Conservation (phyloP, 805 yeast genomes). For the Clavispora fructus region DNA sequence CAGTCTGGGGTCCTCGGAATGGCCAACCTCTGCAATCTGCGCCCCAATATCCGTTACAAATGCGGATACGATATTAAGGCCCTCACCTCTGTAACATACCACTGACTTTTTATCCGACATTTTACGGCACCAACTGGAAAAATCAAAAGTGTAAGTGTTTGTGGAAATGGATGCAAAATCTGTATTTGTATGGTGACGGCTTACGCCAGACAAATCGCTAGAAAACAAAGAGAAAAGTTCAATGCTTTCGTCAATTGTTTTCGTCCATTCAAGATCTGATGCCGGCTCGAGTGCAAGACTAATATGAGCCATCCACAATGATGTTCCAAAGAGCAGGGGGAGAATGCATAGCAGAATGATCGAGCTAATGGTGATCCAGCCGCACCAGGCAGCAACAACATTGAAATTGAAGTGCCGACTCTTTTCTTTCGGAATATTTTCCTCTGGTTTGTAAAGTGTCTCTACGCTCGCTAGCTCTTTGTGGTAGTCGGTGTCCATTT, state of each 20-base stretch:
- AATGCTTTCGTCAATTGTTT: constrained; percentile 35
- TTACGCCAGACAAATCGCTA: constrained; percentile 29
- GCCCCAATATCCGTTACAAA: constrained; percentile 47
- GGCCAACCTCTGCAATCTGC: constrained; percentile 39
- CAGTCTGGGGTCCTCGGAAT: constrained; percentile 28
- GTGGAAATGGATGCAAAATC: constrained; percentile 15
- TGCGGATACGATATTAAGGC: constrained; percentile 44
- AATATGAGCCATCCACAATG: constrained; percentile 33
- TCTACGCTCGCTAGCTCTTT: not conserved
- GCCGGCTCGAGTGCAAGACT: constrained; percentile 34
- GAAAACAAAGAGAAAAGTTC: constrained; percentile 42
- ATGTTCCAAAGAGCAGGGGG: constrained; percentile 8
- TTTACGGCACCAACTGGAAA: constrained; percentile 45
- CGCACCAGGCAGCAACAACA: constrained; percentile 1
- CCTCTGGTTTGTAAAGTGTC: no score
- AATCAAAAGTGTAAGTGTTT: constrained; percentile 40
- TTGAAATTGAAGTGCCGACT: not conserved
- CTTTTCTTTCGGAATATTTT: no score
- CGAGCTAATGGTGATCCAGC: constrained; percentile 6
- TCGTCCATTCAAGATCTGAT: constrained; percentile 28
- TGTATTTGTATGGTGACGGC: constrained; percentile 2
- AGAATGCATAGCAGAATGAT: constrained; percentile 7
- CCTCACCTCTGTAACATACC: constrained; percentile 32
- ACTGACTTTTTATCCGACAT: constrained; percentile 16
- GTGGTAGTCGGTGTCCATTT: not conserved